Base-by-base conservation (phyloP, 805 yeast species). In the Schizosaccharomyces lindneri region DNA sequence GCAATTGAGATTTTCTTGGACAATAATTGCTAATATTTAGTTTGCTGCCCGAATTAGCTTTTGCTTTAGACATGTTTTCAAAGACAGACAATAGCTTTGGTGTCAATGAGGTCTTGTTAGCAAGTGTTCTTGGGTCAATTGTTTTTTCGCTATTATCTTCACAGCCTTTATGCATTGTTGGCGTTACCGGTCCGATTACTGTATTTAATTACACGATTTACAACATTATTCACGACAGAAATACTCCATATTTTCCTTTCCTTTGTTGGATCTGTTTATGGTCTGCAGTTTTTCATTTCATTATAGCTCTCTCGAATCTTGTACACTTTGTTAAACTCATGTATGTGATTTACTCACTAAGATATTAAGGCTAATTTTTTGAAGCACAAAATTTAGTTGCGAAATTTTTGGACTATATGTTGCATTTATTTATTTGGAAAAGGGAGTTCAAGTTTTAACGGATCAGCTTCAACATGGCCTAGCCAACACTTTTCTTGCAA, bases 1-100 rank as follows among this genome's bases (percentile, higher is more conserved):
- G 61, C 41, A 13, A 13, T 36, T 36, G 15, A 7, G 9, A 13
- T 13, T 36, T 11, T 13, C 15, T 62, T 62, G 39, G 61, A 62
- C 41, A 55, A 61, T 31, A 63, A 64, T 48, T 62, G 27, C 24
- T 27, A 36, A 36, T 36, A 36, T 9, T 36, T 36, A 55, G 61
- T 63, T 63, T 90, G 57, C 75, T 90, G 48, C 97, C 97, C 1
- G 97, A 97, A 0, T 78, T 90, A 55, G 96, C 97, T 0, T 90
- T 90, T 75, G 95, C 97, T 0, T 96, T 87, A 68, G 97, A 90
- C 69, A 85, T 90, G 95, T 89, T 88, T 71, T 95, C 89, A 70
- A 82, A 87, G 64, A 90, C 98, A 0, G 73, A 84, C 60, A 81
- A 85, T 65, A 78, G 89, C 13, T 90, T 87, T 67, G 98, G 98